These are phyloP conservation scores for Cryptosporidium muris DNA, from an alignment of 169 alveolate genomes.

Conservation along the genomic window DNA sequence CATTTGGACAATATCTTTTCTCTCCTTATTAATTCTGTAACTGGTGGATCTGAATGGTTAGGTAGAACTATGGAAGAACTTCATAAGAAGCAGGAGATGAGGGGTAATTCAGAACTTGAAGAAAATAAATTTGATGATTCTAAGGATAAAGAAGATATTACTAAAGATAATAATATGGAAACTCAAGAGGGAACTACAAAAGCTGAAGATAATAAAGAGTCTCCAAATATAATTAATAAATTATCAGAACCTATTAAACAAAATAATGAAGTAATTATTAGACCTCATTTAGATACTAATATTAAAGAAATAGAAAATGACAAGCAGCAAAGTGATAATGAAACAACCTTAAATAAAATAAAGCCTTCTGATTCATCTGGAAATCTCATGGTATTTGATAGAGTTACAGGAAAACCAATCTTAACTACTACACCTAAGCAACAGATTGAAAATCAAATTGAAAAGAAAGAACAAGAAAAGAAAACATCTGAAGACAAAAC, in stretches of 20 bases:
- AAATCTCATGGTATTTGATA: conserved; percentile 15
- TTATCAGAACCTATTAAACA: neutral
- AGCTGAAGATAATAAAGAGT: neutral
- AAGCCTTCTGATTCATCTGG: neutral
- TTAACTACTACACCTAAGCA: neutral
- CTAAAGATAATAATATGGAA: neutral
- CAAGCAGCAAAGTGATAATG: neutral
- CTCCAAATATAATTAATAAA: neutral
- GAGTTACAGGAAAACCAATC: conserved; percentile 63
- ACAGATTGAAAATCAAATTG: no score
- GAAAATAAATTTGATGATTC: neutral
- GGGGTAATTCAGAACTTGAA: neutral
- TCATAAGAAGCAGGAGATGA: neutral
- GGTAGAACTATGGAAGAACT: conserved; percentile 31
- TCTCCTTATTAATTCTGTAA: conserved; percentile 30
- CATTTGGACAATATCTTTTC: conserved; percentile 46
- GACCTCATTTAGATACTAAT: neutral
- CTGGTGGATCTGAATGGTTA: conserved; percentile 55
- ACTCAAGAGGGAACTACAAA: neutral
- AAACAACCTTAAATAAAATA: neutral
- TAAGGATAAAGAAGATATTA: neutral
- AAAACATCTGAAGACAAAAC: no score
- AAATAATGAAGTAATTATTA: neutral
- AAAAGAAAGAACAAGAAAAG: no score
- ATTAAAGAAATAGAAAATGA: neutral